phyloP scores from a whole-genome alignment of 1,139 yeast genomes.

The Saccharomyces uvarum region DNA sequence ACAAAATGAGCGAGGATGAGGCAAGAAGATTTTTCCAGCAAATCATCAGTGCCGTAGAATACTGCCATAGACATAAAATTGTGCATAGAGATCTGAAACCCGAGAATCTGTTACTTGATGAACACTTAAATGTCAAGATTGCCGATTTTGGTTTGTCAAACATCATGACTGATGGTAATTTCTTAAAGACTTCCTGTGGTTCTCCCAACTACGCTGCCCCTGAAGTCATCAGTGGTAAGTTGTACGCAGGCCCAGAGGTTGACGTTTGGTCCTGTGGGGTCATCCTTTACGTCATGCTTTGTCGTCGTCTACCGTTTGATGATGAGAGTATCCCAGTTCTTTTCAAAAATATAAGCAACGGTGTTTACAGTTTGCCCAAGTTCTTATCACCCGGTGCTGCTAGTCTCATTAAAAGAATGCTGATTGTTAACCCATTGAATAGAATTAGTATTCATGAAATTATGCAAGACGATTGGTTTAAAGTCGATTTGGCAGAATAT shows the following conservation, averaged over 20 bases:
- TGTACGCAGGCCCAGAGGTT: slow-evolving; percentile 97
- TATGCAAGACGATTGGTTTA: slow-evolving; percentile 95
- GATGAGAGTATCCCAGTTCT: slow-evolving; percentile 95
- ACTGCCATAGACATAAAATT: slow-evolving; percentile 95
- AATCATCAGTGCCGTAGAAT: slow-evolving; percentile 94
- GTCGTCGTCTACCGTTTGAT: slow-evolving; percentile 95
- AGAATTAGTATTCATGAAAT: slow-evolving; percentile 92
- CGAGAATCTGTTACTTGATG: slow-evolving; percentile 83
- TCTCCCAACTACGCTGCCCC: slow-evolving; percentile 98
- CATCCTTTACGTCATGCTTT: slow-evolving; percentile 88
- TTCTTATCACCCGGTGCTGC: slow-evolving; percentile 85
- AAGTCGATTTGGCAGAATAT: slow-evolving; percentile 72
- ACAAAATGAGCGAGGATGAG: slow-evolving; percentile 84
- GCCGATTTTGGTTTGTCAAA: slow-evolving; percentile 93
- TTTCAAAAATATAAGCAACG: slow-evolving; percentile 89
- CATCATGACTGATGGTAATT: slow-evolving; percentile 97
- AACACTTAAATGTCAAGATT: slow-evolving; percentile 81
- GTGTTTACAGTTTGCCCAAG: slow-evolving; percentile 89
- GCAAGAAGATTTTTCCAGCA: slow-evolving; percentile 95
- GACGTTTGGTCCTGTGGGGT: slow-evolving; percentile 99
- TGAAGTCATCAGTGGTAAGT: slow-evolving; percentile 90
- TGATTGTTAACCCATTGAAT: slow-evolving; percentile 91
- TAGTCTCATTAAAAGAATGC: slow-evolving; percentile 78
- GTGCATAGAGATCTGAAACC: slow-evolving; percentile 96
- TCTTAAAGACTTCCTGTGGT: slow-evolving; percentile 91